Base-by-base conservation (phyloP, 2,329 filamentous ascomycete species). In the Calonectria henricotiae region DNA sequence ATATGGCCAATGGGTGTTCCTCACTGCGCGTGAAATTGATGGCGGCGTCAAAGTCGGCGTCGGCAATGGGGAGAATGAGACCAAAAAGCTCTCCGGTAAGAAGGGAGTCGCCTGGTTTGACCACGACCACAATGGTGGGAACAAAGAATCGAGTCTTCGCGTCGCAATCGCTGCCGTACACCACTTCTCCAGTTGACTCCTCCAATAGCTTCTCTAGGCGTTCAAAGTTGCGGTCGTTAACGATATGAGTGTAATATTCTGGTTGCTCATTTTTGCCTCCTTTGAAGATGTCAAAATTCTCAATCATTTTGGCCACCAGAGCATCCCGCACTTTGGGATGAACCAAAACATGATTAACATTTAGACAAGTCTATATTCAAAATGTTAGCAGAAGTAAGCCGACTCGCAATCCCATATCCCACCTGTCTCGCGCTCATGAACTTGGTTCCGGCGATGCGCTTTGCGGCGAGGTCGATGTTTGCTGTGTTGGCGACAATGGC, bases 291-390 rank as follows among this genome's bases (percentile, higher is more conserved):
- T 51, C 0, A 51, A 62, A 80, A 74, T 80, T 80, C 46, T 79
- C 78, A 17, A 67, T 71, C 54, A 86, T 71, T 20, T 77, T 73
- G 20, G 76, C 74, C 41, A 85, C 71, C 20, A 86, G 81, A 37
- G 80, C 68, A 15, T 83, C 79, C 62, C 81, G 77, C 5, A 87
- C 71, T 6, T 69, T 71, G 0, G 83, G 82, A 58, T 87, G 80
- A 1, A 82, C 84, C 46, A 86, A 82, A 12, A 86, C 80, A 71
- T 87, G 84, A 72, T 87, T 86, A 1, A 82, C 74, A 1, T 71
- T 71, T 2, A 78, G 62, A 32, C 77, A 79, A 2, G 79, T 72
- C 41, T 72, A 51, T 11, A n/a, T 32, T 3, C 27, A 27, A 8
- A n/a, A 4, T 3, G 15, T 63, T 6, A 43, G 51, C 4, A 27